Evolutionary conservation across 2,329 filamentous ascomycete species (phyloP).

Genomic region (Aspergillus puulaauensis): DNA sequence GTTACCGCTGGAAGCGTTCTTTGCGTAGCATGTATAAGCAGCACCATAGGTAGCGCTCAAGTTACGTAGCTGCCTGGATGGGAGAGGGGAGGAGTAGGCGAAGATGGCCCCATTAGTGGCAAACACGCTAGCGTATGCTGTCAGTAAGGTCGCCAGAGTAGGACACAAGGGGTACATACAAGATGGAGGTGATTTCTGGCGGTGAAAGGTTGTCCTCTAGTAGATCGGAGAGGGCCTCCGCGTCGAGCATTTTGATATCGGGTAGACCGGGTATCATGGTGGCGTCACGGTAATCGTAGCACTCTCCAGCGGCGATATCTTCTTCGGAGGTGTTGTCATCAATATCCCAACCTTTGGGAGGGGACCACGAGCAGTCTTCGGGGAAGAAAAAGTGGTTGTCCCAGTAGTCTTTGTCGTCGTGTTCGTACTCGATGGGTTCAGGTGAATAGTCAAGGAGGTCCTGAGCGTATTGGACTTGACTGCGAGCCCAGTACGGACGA

Average conservation of each 20-base stretch:
- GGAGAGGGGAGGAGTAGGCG: conserved; percentile 40
- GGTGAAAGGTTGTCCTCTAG: conserved; percentile 44
- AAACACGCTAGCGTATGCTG: conserved; percentile 34
- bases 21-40: conserved; percentile 44
- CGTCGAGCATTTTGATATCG: conserved; percentile 45
- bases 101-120: conserved; percentile 46
- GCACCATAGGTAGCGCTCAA: conserved; percentile 45
- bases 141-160: conserved; percentile 5
- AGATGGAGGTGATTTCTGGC: conserved; percentile 45
- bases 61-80: conserved; percentile 41
- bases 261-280: conserved; percentile 43
- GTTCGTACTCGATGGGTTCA: conserved; percentile 45
- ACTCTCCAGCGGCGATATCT: conserved; percentile 13
- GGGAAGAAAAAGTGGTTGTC: conserved; percentile 47
- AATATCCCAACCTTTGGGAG: conserved; percentile 30
- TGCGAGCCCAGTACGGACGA: conserved; percentile 41
- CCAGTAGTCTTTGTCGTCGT: conserved; percentile 42
- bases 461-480: conserved; percentile 38
- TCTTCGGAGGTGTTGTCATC: conserved; percentile 21
- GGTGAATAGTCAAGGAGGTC: conserved; percentile 40
- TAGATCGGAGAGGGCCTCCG: conserved; percentile 41
- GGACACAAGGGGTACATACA: conserved; percentile 27
- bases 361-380: conserved; percentile 43
- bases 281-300: conserved; percentile 22
- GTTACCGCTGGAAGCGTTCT: conserved; percentile 41